A percentile compares a stretch with the other conserved stretches of the same genome.
These are phyloP conservation scores for Pisolithus microcarpus DNA, from an alignment of 768 basidiomycete genomes.

Conservation along the genomic window DNA sequence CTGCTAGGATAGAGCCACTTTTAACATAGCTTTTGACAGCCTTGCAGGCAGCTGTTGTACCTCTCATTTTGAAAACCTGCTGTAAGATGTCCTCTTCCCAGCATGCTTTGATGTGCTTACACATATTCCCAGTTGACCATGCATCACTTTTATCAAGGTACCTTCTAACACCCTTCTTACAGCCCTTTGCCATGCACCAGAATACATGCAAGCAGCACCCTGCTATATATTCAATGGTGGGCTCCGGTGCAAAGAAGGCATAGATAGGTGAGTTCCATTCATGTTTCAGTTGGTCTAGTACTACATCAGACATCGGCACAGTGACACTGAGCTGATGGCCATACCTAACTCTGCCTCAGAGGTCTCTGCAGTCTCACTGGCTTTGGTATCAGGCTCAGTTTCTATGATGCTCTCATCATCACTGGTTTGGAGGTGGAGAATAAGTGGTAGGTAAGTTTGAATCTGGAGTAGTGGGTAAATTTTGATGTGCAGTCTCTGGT, in stretches of 20 bases:
- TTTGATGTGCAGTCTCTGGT: too few relatives aligned
- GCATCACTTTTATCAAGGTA: slow-evolving; percentile 20
- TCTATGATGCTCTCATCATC: too few relatives aligned
- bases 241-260: not conserved
- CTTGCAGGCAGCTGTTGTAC: not conserved
- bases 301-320: not conserved
- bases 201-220: slow-evolving; percentile 18
- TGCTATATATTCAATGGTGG: not conserved
- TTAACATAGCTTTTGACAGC: not conserved
- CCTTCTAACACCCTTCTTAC: slow-evolving; percentile 14
- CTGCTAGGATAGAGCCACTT: slow-evolving; percentile 13
- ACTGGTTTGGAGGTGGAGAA: too few relatives aligned
- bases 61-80: not conserved
- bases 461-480: too few relatives aligned
- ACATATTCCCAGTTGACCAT: slow-evolving; percentile 24
- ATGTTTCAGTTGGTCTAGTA: not conserved
- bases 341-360: not conserved
- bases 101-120: not conserved
- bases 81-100: not conserved
- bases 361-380: not conserved
- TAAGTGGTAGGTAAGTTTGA: too few relatives aligned
- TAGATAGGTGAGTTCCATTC: slow-evolving; percentile 2
- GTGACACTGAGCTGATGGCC: not conserved
- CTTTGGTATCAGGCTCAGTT: too few relatives aligned
- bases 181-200: slow-evolving; percentile 15